Conservation (phyloP, 305 asterid species). For the Striga hermonthica region DNA sequence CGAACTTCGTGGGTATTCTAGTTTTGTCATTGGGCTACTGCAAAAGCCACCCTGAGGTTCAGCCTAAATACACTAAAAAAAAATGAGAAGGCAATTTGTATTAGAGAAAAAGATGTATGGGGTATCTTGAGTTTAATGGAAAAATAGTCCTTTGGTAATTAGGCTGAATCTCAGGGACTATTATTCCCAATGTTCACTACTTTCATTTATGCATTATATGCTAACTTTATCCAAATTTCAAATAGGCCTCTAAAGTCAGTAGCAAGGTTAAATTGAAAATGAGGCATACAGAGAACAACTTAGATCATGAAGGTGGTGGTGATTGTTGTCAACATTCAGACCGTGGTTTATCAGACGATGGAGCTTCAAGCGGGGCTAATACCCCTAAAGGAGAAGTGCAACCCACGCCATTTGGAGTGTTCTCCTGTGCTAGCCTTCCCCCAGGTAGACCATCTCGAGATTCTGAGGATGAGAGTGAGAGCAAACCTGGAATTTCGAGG, state of each 20-base stretch:
- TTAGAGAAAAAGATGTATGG: not conserved
- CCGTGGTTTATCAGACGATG: constrained; percentile 63
- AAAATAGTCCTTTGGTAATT: not conserved
- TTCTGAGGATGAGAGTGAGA: constrained; percentile 72
- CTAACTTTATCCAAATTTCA: constrained; percentile 37
- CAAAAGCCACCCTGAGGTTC: not conserved
- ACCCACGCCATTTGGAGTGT: constrained; percentile 68
- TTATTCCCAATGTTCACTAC: not conserved
- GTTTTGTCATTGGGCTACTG: constrained; percentile 12
- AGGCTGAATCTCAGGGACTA: constrained; percentile 4
- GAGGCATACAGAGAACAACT: constrained; percentile 50
- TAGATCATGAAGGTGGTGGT: constrained; percentile 63
- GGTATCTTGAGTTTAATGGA: not conserved
- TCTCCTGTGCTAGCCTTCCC: constrained; percentile 41
- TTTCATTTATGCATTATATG: constrained; percentile 25
- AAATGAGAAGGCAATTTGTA: no score
- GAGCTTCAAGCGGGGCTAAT: constrained; percentile 82
- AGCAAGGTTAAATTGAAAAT: constrained; percentile 82
- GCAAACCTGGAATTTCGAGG: constrained; percentile 63
- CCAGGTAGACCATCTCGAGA: constrained; percentile 50
- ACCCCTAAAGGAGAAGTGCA: constrained; percentile 78
- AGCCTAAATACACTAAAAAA: not conserved
- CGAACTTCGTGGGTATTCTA: constrained; percentile 72
- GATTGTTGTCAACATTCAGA: constrained; percentile 64
- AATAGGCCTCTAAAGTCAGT: constrained; percentile 77